A percentile compares a stretch with the other conserved stretches of the same genome.
Conservation (phyloP, 2,329 filamentous ascomycete species). For the Coniella vitis region DNA sequence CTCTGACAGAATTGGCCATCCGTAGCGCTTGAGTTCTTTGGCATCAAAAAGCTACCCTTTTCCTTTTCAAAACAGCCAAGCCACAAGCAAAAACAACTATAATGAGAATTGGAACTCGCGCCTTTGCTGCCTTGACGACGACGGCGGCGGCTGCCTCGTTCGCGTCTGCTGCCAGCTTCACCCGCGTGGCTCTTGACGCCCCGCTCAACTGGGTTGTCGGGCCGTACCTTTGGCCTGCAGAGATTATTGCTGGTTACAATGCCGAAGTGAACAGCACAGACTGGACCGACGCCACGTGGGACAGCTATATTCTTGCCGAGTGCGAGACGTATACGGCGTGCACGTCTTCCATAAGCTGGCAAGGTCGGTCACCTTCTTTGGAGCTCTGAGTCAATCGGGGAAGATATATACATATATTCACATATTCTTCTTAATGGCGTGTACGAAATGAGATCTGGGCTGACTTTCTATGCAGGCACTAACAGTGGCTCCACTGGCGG, state of each 20-base stretch:
- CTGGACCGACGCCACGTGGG: conserved; percentile 7
- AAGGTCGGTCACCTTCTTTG: conserved; percentile 1
- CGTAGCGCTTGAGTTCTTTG: too few species aligned
- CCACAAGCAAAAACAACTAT: too few species aligned
- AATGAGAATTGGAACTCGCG: not conserved
- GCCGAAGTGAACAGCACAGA: not conserved
- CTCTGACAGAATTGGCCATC: too few species aligned
- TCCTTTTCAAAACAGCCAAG: not conserved
- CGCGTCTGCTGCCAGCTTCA: conserved; percentile 8
- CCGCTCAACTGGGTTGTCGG: conserved; percentile 13
- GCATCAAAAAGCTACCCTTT: not conserved
- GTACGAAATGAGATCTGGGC: too few species aligned
- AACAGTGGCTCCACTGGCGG: conserved; percentile 13
- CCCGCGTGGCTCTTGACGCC: conserved; percentile 8
- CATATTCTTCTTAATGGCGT: too few species aligned
- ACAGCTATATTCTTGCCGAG: conserved; percentile 4
- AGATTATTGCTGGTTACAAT: conserved; percentile 14
- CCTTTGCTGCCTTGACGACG: not conserved
- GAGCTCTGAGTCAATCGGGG: not conserved
- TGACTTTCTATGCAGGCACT: not conserved
- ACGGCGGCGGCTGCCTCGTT: too few species aligned
- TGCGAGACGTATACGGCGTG: conserved; percentile 10
- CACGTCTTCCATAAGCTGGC: conserved; percentile 10
- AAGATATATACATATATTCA: not conserved
- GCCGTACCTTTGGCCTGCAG: conserved; percentile 5